Base-by-base conservation (phyloP, 2,329 filamentous ascomycete species). In the Ploettnerulaceae sp. region DNA sequence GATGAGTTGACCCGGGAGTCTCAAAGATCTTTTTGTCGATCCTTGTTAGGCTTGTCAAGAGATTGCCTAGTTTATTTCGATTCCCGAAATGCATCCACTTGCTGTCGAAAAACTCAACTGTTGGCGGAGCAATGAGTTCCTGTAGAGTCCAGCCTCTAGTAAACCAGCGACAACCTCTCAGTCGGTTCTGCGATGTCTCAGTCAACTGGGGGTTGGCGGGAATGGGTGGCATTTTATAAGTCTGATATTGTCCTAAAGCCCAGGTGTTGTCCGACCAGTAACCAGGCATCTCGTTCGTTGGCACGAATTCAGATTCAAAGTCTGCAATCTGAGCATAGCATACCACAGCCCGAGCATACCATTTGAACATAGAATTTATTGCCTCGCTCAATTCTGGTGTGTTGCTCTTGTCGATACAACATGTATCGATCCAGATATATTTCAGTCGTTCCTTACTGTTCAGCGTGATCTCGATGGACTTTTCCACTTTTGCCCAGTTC, bases 371-470 rank as follows among this genome's bases (percentile, higher is more conserved):
- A 7, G 33, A 39, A 32, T 51, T 51, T 26, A 52, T 49, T 7
- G 49, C 47, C 22, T 47, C 35, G 28, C 26, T 35, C 12, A 52
- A 18, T 29, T 52, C 47, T 3, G 35, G 26, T 5, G 28, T 31
- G 29, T 35, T 47, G 12, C 14, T 36, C 22, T 52, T 52, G 47
- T 52, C 47, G 47, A 52, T 52, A 18, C 49, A 49, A 26, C 49
- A 52, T 12, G 47, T 50, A 28, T 52, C 49, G 8, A 45, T 40
- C 41, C 26, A 49, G 34, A 46, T 24, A 21, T 46, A 49, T 9
- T 46, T 32, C 24, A 34, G 17, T 7, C 42, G 26, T 7, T 49
- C 46, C 20, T 25, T 37, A 21, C 34, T 37, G 28, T 34, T 28
- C 24, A 29, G 25, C 14, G 37, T 31, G 17, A 28, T 12, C 24